Conservation (phyloP, 495 filamentous ascomycete genomes). For the Talaromyces stipitatus region DNA sequence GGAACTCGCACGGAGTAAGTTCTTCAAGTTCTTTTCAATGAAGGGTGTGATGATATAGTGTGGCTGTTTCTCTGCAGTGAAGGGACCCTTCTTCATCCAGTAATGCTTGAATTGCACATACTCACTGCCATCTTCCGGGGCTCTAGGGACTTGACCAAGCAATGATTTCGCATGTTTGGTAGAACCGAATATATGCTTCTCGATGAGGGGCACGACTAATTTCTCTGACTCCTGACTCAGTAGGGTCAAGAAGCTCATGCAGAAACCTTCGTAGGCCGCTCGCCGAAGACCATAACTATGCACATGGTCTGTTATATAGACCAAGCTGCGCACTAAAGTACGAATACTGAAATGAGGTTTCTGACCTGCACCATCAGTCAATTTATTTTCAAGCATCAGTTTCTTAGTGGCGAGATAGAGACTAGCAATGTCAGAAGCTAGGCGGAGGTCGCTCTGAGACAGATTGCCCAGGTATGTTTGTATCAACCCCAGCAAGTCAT, state of each 20-base stretch:
- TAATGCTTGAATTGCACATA: slow-evolving; percentile 92
- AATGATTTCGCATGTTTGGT: slow-evolving; percentile 58
- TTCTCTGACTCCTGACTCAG: slow-evolving; percentile 70
- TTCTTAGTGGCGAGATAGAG: slow-evolving; percentile 83
- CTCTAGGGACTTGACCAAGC: slow-evolving; percentile 64
- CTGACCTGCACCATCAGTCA: slow-evolving; percentile 91
- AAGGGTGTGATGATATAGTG: slow-evolving; percentile 97
- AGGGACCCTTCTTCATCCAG: slow-evolving; percentile 74
- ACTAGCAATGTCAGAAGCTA: slow-evolving; percentile 67
- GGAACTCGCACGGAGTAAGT: slow-evolving; percentile 84
- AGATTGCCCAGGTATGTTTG: slow-evolving; percentile 72
- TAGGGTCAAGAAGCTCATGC: slow-evolving; percentile 94
- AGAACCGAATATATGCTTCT: slow-evolving; percentile 66
- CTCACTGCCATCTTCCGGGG: slow-evolving; percentile 62
- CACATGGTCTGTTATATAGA: slow-evolving; percentile 76
- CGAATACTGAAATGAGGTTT: slow-evolving; percentile 93
- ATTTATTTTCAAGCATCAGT: slow-evolving; percentile 66
- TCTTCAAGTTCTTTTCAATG: slow-evolving; percentile 87
- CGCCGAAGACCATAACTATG: slow-evolving; percentile 81
- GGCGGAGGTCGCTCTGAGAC: slow-evolving; percentile 54
- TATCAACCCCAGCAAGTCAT: slow-evolving; percentile 77
- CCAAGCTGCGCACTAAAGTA: slow-evolving; percentile 83
- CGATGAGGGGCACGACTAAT: slow-evolving; percentile 70
- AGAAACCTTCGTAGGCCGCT: slow-evolving; percentile 89
- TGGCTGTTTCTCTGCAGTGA: slow-evolving; percentile 58